Conservation (phyloP, 2,329 filamentous ascomycete genomes). For the Aspergillus pseudoglaucus region DNA sequence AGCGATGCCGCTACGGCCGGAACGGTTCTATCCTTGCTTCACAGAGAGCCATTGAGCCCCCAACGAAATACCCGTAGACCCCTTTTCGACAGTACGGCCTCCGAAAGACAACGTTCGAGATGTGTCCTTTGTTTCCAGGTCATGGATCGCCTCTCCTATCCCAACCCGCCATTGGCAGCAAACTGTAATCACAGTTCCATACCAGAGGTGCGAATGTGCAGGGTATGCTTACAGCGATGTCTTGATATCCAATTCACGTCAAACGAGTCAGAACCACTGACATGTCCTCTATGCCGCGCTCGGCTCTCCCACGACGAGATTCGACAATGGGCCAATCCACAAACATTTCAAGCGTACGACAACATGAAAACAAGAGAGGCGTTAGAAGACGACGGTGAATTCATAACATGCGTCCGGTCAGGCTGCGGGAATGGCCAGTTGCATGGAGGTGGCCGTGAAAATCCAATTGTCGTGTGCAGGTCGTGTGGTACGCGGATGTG, state of each 20-base stretch:
- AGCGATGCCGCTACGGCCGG: constrained; percentile 12
- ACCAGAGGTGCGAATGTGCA: constrained; percentile 8
- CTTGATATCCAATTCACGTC: constrained; percentile 10
- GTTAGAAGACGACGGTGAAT: constrained; percentile 12
- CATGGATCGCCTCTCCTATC: constrained; percentile 5
- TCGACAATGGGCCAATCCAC: constrained; percentile 10
- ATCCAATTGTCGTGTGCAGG: constrained; percentile 11
- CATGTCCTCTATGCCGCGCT: constrained; percentile 12
- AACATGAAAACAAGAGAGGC: constrained; percentile 8
- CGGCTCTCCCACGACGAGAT: constrained; percentile 10
- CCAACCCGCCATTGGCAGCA: constrained; percentile 8
- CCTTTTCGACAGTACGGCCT: background rate
- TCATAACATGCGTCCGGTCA: constrained; percentile 9
- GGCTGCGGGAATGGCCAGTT: constrained; percentile 13
- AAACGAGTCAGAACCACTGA: background rate
- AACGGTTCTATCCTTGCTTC: constrained; percentile 12
- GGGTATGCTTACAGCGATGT: constrained; percentile 10
- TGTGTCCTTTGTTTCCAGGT: constrained; percentile 10
- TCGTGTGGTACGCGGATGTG: constrained; percentile 12
- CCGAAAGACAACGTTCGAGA: background rate
- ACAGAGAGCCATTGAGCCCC: constrained; percentile 5
- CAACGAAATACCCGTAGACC: background rate
- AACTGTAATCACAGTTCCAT: constrained; percentile 10
- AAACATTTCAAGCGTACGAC: constrained; percentile 11
- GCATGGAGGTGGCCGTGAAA: constrained; percentile 10